Percentiles rank a stretch among this genome's conserved stretches.
These are phyloP conservation scores for Penicillium coprophilum DNA, from an alignment of 495 filamentous ascomycete genomes.

Conservation along the genomic window DNA sequence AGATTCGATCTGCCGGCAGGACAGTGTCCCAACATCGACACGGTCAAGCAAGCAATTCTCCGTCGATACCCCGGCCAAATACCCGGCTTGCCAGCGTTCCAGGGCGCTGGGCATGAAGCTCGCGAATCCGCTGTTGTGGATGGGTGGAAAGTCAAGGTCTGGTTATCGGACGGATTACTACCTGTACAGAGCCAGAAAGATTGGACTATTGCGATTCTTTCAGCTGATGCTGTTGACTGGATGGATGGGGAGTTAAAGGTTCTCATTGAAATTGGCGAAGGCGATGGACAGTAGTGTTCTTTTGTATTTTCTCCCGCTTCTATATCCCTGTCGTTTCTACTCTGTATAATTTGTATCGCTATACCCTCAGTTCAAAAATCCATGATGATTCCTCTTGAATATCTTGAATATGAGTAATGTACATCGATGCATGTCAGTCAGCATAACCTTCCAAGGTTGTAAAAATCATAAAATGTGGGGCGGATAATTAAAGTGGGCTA, in stretches of 20 bases:
- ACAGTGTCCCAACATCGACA: slow-evolving; percentile 37
- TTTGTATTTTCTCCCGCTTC: not conserved
- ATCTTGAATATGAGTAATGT: not conserved
- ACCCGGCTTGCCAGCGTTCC: slow-evolving; percentile 22
- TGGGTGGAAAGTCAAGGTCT: slow-evolving; percentile 42
- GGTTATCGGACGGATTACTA: slow-evolving; percentile 43
- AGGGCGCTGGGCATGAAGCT: slow-evolving; percentile 18
- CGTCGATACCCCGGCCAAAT: slow-evolving; percentile 39
- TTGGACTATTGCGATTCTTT: slow-evolving; percentile 45
- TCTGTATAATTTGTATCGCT: not conserved
- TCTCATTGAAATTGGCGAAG: slow-evolving; percentile 39
- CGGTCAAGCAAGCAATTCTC: slow-evolving; percentile 31
- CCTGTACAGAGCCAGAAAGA: slow-evolving; percentile 41
- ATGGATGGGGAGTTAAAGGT: slow-evolving; percentile 53
- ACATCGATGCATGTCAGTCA: not conserved
- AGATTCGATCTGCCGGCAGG: slow-evolving; percentile 39
- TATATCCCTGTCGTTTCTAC: slow-evolving; percentile 11
- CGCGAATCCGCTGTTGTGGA: slow-evolving; percentile 19
- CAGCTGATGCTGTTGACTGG: slow-evolving; percentile 50
- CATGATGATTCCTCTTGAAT: no score
- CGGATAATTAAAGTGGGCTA: not conserved
- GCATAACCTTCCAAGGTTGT: not conserved
- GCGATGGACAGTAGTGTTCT: slow-evolving; percentile 13
- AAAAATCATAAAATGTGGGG: not conserved
- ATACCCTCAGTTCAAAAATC: not conserved